Conservation (phyloP, 2,329 filamentous ascomycete species). For the Monilinia laxa region DNA sequence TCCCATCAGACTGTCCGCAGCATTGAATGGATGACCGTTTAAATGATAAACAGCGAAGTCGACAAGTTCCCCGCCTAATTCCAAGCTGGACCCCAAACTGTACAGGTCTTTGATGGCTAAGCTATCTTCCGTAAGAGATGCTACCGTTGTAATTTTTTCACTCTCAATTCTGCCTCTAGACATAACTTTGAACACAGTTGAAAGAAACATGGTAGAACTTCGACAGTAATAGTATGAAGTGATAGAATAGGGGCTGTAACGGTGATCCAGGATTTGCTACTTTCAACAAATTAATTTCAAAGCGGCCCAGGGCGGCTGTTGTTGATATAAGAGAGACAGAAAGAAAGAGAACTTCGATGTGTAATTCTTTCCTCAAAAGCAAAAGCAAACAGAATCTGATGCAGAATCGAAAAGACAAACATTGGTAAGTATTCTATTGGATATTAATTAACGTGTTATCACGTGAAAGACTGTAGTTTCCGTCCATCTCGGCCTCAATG, state of each 20-base stretch:
- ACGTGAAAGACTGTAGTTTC: neutral
- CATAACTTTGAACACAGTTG: neutral
- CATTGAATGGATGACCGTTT: neutral
- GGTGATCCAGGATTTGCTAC: neutral
- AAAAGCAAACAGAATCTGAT: neutral
- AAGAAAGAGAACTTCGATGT: neutral
- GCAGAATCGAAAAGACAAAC: neutral
- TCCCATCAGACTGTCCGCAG: neutral
- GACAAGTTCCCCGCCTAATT: too few relatives aligned
- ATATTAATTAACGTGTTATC: neutral
- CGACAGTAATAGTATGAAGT: neutral
- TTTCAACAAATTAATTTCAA: neutral
- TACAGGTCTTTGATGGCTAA: neutral
- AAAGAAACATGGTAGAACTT: neutral
- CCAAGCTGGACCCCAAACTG: too few relatives aligned
- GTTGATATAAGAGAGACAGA: neutral
- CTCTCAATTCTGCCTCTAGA: neutral
- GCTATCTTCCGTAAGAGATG: neutral
- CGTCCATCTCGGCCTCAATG: slow-evolving; percentile 30
- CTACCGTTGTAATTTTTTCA: neutral
- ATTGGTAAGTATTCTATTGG: slow-evolving; percentile 3
- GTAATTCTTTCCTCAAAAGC: neutral
- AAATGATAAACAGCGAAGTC: neutral
- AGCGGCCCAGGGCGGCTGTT: too few relatives aligned
- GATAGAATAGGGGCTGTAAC: neutral